A percentile compares a stretch with the other conserved stretches of the same genome.
Conservation (phyloP, 2,329 filamentous ascomycete genomes). For the Zarea fungicola region DNA sequence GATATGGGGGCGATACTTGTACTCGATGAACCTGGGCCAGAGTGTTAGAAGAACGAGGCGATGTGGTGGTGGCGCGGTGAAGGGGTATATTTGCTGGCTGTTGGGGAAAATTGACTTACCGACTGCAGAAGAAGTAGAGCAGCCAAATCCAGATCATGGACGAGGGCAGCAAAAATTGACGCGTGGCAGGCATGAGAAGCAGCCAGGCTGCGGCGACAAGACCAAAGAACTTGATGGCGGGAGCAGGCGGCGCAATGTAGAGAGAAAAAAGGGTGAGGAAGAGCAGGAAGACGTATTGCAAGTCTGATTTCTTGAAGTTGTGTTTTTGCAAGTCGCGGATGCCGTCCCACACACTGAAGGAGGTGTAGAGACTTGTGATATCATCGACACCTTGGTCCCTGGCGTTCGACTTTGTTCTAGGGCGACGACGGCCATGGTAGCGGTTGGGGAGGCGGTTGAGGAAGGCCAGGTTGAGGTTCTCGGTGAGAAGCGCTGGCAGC, state of each 20-base stretch:
- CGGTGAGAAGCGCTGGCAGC: slow-evolving; percentile 35
- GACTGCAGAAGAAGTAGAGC: slow-evolving; percentile 86
- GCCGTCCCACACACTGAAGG: slow-evolving; percentile 74
- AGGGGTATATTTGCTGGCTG: slow-evolving; percentile 16
- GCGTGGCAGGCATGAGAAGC: slow-evolving; percentile 74
- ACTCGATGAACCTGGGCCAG: slow-evolving; percentile 72
- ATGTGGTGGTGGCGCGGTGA: background rate
- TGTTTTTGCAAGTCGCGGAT: slow-evolving; percentile 70
- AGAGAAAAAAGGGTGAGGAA: slow-evolving; percentile 77
- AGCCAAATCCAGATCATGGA: slow-evolving; percentile 82
- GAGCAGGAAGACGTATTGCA: slow-evolving; percentile 74
- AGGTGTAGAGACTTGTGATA: slow-evolving; percentile 72
- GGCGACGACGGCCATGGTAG: slow-evolving; percentile 34
- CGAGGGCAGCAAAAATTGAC: slow-evolving; percentile 88
- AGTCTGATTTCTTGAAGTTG: slow-evolving; percentile 76
- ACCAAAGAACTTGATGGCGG: slow-evolving; percentile 69
- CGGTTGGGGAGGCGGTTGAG: slow-evolving; percentile 38
- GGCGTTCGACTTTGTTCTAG: slow-evolving; percentile 34
- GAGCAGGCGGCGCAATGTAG: slow-evolving; percentile 74
- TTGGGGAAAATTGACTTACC: slow-evolving; percentile 54
- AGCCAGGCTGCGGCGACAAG: slow-evolving; percentile 63
- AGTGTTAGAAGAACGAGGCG: too few species aligned
- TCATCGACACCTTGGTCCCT: slow-evolving; percentile 42
- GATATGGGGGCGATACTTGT: slow-evolving; percentile 84
- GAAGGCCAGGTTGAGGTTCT: slow-evolving; percentile 37